Base-by-base conservation (phyloP, 495 filamentous ascomycete species). In the Neurospora sp. region DNA sequence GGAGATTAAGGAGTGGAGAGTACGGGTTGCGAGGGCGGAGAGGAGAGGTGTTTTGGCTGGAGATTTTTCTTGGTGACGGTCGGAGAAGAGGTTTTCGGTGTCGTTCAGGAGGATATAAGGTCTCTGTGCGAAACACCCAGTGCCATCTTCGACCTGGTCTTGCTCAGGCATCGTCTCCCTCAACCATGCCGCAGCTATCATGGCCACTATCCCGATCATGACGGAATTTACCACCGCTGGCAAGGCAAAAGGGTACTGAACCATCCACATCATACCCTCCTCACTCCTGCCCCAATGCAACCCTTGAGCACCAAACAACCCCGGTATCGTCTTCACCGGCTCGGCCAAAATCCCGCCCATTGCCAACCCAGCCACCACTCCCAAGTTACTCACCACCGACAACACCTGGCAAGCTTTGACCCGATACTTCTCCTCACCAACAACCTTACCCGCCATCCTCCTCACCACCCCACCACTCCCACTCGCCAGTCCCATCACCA, bases 391-490 rank as follows among this genome's bases (percentile, higher is more conserved):
- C 54, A 89, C 91, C 86, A 95, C 90, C 0, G 93, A 93, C 70
- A 97, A 77, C n/a, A 96, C 81, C 40, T 94, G 78, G 72, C 96
- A 95, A 0, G 93, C 93, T 39, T 92, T 85, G 17, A 89, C 89
- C 82, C 93, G 92, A 75, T 88, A 92, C 79, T 82, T 87, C 81
- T 91, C 90, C 81, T 91, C 89, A 71, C 82, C 77, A 8, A 91
- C 83, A 42, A 89, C 86, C 81, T 96, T 94, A 6, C 88, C 87
- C 36, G 94, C 91, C 87, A 93, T 93, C 0, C 92, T 95, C 59
- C 93, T 85, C 82, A 95, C 90, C 40, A 94, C 91, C 0, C 92
- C 92, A 0, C 94, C 89, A 76, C 94, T 96, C 0, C 92, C 93
- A 78, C 93, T 94, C 13, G 54, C 85, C 0, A 89, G 79, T 0